These are phyloP conservation scores for Silybum marianum DNA, from an alignment of 129 eudicot genomes.

Conservation along the genomic window DNA sequence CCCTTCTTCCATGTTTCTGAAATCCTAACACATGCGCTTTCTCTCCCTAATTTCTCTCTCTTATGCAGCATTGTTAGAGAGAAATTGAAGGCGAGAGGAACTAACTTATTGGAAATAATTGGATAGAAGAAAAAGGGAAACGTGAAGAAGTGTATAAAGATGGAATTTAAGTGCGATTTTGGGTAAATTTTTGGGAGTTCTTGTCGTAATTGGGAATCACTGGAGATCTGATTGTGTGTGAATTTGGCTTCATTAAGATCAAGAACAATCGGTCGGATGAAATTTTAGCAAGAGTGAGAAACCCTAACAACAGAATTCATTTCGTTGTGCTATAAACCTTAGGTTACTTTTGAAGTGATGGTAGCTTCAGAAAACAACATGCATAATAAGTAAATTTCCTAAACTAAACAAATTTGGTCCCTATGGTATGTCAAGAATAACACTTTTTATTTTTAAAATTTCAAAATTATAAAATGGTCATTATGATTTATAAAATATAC, in stretches of 20 bases:
- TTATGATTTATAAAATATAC: too few species aligned
- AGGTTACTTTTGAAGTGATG: neutral
- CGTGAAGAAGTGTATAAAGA: constrained; percentile 9
- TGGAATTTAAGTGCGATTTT: constrained; percentile 8
- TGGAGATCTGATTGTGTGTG: neutral
- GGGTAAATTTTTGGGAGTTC: neutral
- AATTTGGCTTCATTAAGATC: neutral
- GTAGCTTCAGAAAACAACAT: neutral
- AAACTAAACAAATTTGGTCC: too few species aligned
- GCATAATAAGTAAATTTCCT: too few species aligned
- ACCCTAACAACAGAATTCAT: neutral
- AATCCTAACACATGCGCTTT: neutral
- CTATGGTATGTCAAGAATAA: too few species aligned
- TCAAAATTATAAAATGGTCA: too few species aligned
- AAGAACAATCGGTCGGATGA: neutral
- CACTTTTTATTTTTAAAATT: too few species aligned
- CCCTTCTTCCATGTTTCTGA: neutral
- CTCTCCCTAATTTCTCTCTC: neutral
- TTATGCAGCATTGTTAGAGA: constrained; percentile 6
- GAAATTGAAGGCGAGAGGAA: neutral
- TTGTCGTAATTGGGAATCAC: neutral
- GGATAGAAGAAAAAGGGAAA: neutral
- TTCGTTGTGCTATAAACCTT: neutral
- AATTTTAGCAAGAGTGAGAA: neutral
- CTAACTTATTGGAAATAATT: neutral